Base-by-base conservation (phyloP, 2,329 filamentous ascomycete genomes). In the Chalaropsis thielavioides region DNA sequence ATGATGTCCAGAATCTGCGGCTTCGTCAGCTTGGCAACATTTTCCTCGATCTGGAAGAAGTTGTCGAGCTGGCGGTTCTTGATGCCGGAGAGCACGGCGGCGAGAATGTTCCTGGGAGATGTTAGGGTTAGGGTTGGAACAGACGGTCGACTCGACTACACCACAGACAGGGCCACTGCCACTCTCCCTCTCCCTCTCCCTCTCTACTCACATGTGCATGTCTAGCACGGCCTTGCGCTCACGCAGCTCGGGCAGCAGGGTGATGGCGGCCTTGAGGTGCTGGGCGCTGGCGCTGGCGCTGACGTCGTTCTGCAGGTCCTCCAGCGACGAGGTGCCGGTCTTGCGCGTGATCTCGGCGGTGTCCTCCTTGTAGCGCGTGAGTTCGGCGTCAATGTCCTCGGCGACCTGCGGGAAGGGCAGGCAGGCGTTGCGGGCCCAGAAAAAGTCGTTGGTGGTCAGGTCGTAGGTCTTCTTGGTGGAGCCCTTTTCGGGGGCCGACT, bases 31-130 rank as follows among this genome's bases (percentile, higher is more conserved):
- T 95, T 96, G 73, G 87, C 87, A 68, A 96, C 88, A 69, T 87
- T 90, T 74, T 97, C 92, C 73, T 99, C 95, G 5, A 96, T 79
- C 73, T 97, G 90, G 77, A 95, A 99, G 75, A 89, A 99, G 73
- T 94, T 94, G 73, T 99, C 94, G 5, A 99, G 80, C 74, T 97
- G 92, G 17, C 94, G 86, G 70, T 95, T 90, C 73, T 97, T 96
- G 75, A 97, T 96, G 1, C 91, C 92, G 0, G 78, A 80, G 49
- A 86, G 72, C 2, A 86, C 74, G 0, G 90, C 89, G 1, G 92
- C 92, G 2, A 95, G 81, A 67, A 97, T 96, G 73, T 95, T 96
- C 63, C 63, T 64, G 49, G 2, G 31, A 31, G 31, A 31, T 8
- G 15, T 17, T 2, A 54, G 19, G 13, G 54, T 51, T 61, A 51